Conservation (phyloP, 805 yeast species). For the Pichia cabralensis region DNA sequence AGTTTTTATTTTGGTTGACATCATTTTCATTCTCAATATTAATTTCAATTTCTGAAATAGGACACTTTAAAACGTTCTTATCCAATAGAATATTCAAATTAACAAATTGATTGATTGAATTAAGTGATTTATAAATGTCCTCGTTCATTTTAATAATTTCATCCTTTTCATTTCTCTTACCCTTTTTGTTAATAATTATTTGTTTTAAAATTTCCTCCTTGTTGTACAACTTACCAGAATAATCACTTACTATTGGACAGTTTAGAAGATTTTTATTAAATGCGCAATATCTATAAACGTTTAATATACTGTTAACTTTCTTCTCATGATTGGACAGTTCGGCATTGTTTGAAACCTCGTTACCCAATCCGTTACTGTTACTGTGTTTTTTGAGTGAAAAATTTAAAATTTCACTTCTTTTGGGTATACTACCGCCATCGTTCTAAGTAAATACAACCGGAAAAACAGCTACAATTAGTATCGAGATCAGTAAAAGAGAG, state of each 20-base stretch:
- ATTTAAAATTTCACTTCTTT: conserved; percentile 2
- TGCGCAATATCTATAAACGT: conserved; percentile 39
- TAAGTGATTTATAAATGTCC: no score
- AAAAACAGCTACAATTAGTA: no score
- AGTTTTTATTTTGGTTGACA: conserved; percentile 2
- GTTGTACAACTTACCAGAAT: conserved; percentile 52
- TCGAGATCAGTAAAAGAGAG: no score
- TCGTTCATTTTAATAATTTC: not conserved
- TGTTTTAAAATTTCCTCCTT: conserved; percentile 54
- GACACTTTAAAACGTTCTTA: conserved; percentile 27
- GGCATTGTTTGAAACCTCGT: not conserved
- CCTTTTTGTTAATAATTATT: conserved; percentile 23
- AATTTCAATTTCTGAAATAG: conserved; percentile 28
- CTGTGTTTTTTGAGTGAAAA: conserved; percentile 1
- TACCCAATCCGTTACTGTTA: not conserved
- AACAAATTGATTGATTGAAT: conserved; percentile 18
- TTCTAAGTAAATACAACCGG: no score
- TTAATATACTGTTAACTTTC: conserved; percentile 7
- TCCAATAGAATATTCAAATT: conserved; percentile 22
- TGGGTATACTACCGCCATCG: conserved; percentile 6
- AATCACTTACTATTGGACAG: conserved; percentile 59
- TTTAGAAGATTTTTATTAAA: conserved; percentile 33
- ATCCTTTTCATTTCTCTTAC: not conserved
- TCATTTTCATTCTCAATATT: conserved; percentile 22
- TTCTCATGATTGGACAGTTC: no score